These are phyloP conservation scores for Phytophthora pseudosyringae DNA, from an alignment of 352 stramenopile genomes.

Conservation along the genomic window DNA sequence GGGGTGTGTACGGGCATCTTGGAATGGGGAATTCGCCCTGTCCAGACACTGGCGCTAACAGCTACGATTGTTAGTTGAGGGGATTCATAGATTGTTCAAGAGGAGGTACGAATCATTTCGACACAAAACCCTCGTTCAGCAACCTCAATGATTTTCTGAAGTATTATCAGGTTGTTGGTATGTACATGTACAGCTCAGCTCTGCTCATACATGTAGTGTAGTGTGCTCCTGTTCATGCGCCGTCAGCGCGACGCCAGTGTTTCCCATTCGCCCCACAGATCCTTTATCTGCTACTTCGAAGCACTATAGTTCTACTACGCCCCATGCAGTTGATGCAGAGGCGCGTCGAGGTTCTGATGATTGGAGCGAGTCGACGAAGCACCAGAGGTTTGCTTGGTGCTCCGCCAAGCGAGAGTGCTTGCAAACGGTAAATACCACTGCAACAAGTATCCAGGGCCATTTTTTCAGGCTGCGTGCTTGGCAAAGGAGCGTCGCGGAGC, in stretches of 20 bases:
- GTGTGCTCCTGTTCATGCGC: neutral
- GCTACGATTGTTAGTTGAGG: neutral
- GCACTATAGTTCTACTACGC: neutral
- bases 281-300: constrained; percentile 17
- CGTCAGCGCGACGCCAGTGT: too few species aligned
- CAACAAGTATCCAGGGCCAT: constrained; percentile 16
- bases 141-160: constrained; percentile 19
- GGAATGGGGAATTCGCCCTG: constrained; percentile 27
- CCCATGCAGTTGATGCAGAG: constrained; percentile 17
- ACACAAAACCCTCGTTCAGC: neutral
- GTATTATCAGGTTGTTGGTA: constrained; percentile 2
- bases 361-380: neutral
- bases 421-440: neutral
- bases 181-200: neutral
- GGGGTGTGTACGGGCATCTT: constrained; percentile 13
- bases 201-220: neutral
- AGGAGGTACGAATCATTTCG: neutral
- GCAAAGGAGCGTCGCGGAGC: constrained; percentile 22
- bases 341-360: constrained; percentile 9
- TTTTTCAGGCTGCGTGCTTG: constrained; percentile 14
- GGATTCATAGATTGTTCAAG: neutral
- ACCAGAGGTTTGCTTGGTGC: constrained; percentile 1
- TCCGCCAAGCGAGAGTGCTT: neutral
- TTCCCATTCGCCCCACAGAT: constrained; percentile 4
- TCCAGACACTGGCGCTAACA: constrained; percentile 31